These are phyloP conservation scores for Nicotiana benthamiana DNA, from an alignment of 257 asterid genomes.

Conservation along the genomic window DNA sequence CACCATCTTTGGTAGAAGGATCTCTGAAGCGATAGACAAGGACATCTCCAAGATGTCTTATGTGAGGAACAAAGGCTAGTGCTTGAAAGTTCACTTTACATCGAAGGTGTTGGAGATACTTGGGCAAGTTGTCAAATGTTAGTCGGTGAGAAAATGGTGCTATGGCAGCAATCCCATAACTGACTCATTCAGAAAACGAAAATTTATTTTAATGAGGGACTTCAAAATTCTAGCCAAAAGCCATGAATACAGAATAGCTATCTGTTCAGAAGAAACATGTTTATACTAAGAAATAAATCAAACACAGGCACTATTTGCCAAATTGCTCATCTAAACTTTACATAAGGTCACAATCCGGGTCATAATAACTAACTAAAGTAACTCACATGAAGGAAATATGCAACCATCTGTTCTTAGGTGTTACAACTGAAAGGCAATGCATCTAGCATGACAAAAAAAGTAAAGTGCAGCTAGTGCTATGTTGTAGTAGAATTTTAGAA, in stretches of 20 bases:
- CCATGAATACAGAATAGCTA: no score
- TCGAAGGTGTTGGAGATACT: slow-evolving; percentile 75
- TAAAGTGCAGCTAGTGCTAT: background rate
- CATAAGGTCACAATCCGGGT: background rate
- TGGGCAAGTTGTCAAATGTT: slow-evolving; percentile 84
- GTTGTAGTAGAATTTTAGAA: background rate
- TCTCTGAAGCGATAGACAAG: slow-evolving; percentile 67
- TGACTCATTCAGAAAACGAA: slow-evolving; percentile 13
- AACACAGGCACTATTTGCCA: background rate
- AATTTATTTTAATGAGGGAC: background rate
- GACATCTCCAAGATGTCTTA: slow-evolving; percentile 73
- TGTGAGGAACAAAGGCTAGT: slow-evolving; percentile 72
- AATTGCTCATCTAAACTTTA: background rate
- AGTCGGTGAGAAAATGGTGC: slow-evolving; percentile 94
- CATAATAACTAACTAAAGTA: background rate
- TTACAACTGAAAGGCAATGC: background rate
- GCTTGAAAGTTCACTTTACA: slow-evolving; percentile 95
- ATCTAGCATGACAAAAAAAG: background rate
- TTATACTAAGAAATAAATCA: background rate
- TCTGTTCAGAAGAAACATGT: no score
- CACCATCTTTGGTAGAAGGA: slow-evolving; percentile 30
- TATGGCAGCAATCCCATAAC: slow-evolving; percentile 90
- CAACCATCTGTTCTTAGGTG: background rate
- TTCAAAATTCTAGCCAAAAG: background rate
- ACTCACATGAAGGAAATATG: background rate